Conservation (phyloP, 108 stramenopile genomes). For the Cyclotella baltica region DNA sequence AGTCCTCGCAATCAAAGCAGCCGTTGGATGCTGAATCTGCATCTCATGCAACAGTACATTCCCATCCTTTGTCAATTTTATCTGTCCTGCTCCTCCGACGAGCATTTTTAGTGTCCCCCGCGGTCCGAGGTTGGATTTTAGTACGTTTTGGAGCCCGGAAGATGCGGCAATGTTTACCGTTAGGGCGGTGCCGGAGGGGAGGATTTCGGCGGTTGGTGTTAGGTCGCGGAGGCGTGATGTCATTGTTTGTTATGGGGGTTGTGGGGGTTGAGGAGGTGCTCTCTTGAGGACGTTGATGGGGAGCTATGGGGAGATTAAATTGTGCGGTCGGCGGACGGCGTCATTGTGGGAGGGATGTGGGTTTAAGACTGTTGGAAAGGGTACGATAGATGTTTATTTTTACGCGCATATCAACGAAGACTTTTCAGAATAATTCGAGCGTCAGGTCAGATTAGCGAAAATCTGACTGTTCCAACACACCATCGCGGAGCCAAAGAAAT, state of each 20-base stretch:
- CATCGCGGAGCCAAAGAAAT: no score
- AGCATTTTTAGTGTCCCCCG: constrained; percentile 99
- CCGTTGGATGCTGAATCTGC: constrained; percentile 99
- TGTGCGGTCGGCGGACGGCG: not conserved
- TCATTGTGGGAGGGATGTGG: no score
- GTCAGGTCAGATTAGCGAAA: no score
- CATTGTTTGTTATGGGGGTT: constrained; percentile 38
- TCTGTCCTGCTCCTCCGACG: constrained; percentile 98
- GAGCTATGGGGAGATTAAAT: not conserved
- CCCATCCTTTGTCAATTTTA: constrained; percentile 99
- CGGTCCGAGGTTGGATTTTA: constrained; percentile 96
- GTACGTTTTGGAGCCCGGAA: constrained; percentile 90
- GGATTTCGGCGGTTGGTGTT: constrained; percentile 96
- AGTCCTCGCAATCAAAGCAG: constrained; percentile 96
- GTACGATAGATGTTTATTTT: no score
- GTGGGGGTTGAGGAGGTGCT: not conserved
- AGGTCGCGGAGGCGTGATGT: constrained; percentile 80
- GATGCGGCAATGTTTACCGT: constrained; percentile 97
- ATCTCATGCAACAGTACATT: constrained; percentile 98
- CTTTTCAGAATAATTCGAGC: no score
- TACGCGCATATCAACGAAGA: no score
- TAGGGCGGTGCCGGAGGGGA: constrained; percentile 88
- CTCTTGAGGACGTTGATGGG: not conserved
- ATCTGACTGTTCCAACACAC: no score
- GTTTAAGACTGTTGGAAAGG: no score